A percentile compares a stretch with the other conserved stretches of the same genome.
These are phyloP conservation scores for Parsonsia alboflavescens DNA, from an alignment of 257 asterid species.

Conservation along the genomic window DNA sequence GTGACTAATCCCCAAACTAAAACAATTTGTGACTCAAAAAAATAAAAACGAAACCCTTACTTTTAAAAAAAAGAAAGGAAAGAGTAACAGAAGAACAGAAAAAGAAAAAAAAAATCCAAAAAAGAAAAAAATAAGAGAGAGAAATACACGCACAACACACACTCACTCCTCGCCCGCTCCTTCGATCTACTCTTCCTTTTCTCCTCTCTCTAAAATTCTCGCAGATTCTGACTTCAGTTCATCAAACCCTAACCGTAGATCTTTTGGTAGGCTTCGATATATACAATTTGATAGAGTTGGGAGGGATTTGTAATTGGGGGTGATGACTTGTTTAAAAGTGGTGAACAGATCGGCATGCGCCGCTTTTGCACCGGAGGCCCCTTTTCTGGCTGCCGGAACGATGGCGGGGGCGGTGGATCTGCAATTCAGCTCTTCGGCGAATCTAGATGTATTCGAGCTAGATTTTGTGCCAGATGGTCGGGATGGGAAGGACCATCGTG, in stretches of 20 bases:
- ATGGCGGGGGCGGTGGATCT: slow-evolving; percentile 99
- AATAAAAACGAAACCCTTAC: too few species aligned
- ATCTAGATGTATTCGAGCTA: slow-evolving; percentile 83
- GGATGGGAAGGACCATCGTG: slow-evolving; percentile 24
- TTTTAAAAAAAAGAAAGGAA: not conserved
- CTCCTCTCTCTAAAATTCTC: not conserved
- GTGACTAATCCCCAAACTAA: too few species aligned
- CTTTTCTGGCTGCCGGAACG: slow-evolving; percentile 93
- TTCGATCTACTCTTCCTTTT: not conserved
- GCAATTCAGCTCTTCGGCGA: slow-evolving; percentile 91
- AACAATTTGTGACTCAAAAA: too few species aligned
- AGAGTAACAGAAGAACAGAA: not conserved
- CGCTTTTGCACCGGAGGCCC: slow-evolving; percentile 84
- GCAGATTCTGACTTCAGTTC: not conserved
- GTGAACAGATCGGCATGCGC: slow-evolving; percentile 93
- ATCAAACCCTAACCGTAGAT: slow-evolving; percentile 9
- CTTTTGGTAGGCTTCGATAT: not conserved
- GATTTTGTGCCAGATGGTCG: slow-evolving; percentile 78
- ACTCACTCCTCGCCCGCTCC: not conserved
- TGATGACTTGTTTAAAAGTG: slow-evolving; percentile 70
- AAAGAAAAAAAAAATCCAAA: not conserved
- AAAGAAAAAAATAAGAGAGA: not conserved
- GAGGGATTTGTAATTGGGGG: slow-evolving; percentile 26
- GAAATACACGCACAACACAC: not conserved
- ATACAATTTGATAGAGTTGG: not conserved